Evolutionary conservation across 306 rosid species (phyloP).

Genomic region (Lathyrus sativus): DNA sequence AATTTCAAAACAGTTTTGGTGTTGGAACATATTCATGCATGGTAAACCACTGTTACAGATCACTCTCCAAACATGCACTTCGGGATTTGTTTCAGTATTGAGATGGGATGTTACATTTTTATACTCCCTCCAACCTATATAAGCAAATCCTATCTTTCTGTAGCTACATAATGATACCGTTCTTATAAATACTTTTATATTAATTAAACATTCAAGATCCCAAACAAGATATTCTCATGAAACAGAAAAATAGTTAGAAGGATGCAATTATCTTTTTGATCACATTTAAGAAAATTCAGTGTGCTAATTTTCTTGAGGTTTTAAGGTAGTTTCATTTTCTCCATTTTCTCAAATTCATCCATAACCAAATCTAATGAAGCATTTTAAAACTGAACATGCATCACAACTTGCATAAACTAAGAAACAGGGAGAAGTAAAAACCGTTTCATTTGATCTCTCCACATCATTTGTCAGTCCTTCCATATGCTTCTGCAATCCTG

Average conservation of each 20-base stretch:
- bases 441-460: conserved; percentile 93
- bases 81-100: background rate
- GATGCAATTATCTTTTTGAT: background rate
- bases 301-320: background rate
- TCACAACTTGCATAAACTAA: conserved; percentile 9
- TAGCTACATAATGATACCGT: background rate
- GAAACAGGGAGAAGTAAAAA: conserved; percentile 30
- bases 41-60: conserved; percentile 2
- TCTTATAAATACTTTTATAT: background rate
- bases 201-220: background rate
- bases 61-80: background rate
- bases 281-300: background rate
- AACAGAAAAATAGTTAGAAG: background rate
- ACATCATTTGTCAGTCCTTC: conserved; percentile 87
- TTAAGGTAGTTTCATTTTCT: background rate
- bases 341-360: conserved; percentile 2
- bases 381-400: conserved; percentile 9
- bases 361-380: conserved; percentile 17
- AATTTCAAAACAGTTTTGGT: background rate
- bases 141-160: background rate
- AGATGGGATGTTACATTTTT: background rate
- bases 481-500: conserved; percentile 80
- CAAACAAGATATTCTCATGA: background rate
- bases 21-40: background rate
- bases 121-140: background rate